Conservation (phyloP, 371 early-diverging fungal genomes). For the Capniomyces stellatus region DNA sequence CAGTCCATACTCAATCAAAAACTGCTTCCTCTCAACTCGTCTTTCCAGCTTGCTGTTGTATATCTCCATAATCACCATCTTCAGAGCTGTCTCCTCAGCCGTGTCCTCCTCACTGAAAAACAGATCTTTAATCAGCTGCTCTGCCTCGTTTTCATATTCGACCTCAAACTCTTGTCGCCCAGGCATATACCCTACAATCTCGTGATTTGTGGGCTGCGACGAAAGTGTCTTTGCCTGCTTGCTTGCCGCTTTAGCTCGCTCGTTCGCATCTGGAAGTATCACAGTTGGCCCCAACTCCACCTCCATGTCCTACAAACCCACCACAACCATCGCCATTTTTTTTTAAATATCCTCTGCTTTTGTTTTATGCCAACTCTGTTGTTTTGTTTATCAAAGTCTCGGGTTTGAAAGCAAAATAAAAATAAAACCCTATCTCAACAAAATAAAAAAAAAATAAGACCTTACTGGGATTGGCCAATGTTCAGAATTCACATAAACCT, state of each 20-base stretch:
- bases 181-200: conserved; percentile 95
- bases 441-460: neutral
- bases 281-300: neutral
- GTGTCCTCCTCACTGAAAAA: conserved; percentile 68
- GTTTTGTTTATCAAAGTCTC: too few relatives aligned
- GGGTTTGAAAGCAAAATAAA: conserved; percentile 17
- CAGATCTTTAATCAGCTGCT: conserved; percentile 84
- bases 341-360: too few relatives aligned
- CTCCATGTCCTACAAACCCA: too few relatives aligned
- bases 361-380: too few relatives aligned
- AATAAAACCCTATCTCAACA: too few relatives aligned
- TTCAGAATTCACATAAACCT: conserved; percentile 56
- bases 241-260: neutral
- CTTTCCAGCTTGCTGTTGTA: conserved; percentile 79
- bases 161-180: conserved; percentile 93
- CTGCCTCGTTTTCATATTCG: conserved; percentile 94
- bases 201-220: conserved; percentile 85
- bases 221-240: conserved; percentile 36
- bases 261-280: neutral
- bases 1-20: conserved; percentile 73
- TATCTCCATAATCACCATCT: conserved; percentile 77
- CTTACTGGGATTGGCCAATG: conserved; percentile 57
- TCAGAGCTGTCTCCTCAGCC: conserved; percentile 72
- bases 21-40: conserved; percentile 62
- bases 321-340: too few relatives aligned